These are phyloP conservation scores for Hirsutella minnesotensis DNA, from an alignment of 2,329 filamentous ascomycete species.

Conservation along the genomic window DNA sequence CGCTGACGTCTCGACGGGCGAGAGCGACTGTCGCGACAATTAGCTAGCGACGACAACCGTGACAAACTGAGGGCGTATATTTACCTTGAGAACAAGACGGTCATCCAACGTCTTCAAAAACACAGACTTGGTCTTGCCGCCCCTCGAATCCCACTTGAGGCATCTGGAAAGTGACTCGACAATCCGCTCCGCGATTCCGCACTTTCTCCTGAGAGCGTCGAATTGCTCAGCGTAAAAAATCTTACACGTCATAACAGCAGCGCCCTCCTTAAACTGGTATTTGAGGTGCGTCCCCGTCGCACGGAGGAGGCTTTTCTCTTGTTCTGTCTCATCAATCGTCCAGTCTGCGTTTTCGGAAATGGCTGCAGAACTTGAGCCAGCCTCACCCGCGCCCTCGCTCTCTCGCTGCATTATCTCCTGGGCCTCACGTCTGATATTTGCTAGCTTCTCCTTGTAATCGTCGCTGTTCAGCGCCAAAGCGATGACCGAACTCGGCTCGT, in stretches of 20 bases:
- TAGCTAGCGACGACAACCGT: not conserved
- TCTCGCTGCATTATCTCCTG: slow-evolving; percentile 28
- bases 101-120: slow-evolving; percentile 96
- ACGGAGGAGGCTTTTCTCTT: slow-evolving; percentile 76
- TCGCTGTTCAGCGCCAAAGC: slow-evolving; percentile 81
- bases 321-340: slow-evolving; percentile 50
- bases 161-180: slow-evolving; percentile 91
- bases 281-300: slow-evolving; percentile 86
- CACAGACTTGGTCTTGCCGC: slow-evolving; percentile 93
- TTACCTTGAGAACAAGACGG: slow-evolving; percentile 72
- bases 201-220: slow-evolving; percentile 85
- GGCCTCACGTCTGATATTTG: slow-evolving; percentile 47
- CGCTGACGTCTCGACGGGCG: slow-evolving; percentile 81
- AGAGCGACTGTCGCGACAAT: slow-evolving; percentile 51
- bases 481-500: slow-evolving; percentile 93
- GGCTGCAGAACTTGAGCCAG: slow-evolving; percentile 17
- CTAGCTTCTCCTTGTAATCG: slow-evolving; percentile 75
- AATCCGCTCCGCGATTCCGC: slow-evolving; percentile 84
- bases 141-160: slow-evolving; percentile 95
- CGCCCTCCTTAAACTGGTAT: slow-evolving; percentile 87
- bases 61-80: too few relatives aligned
- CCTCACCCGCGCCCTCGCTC: slow-evolving; percentile 16
- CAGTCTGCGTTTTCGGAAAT: slow-evolving; percentile 24
- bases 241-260: slow-evolving; percentile 94
- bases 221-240: slow-evolving; percentile 98